Conservation (phyloP, 805 yeast species). For the Myxozyma mucilagina region DNA sequence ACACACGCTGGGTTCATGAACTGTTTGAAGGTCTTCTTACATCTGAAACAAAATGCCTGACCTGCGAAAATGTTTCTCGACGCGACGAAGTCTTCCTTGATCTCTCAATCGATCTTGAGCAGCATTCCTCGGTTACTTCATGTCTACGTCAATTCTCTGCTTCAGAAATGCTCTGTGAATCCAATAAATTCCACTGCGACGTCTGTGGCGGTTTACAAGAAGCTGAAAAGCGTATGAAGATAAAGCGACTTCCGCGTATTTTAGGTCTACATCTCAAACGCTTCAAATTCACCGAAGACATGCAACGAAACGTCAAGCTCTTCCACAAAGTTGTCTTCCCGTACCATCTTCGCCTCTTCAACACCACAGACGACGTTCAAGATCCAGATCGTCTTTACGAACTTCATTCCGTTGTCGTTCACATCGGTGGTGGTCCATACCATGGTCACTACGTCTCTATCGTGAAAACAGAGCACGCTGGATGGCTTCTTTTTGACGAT, state of each 20-base stretch:
- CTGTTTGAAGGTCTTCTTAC: conserved; percentile 84
- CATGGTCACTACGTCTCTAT: conserved; percentile 95
- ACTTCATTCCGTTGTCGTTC: conserved; percentile 85
- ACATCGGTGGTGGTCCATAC: conserved; percentile 96
- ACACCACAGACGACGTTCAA: conserved; percentile 58
- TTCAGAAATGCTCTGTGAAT: conserved; percentile 79
- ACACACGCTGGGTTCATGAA: conserved; percentile 55
- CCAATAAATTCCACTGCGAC: conserved; percentile 92
- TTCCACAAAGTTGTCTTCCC: conserved; percentile 86
- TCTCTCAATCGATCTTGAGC: conserved; percentile 79
- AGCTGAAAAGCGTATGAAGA: conserved; percentile 85
- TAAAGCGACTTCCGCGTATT: conserved; percentile 76
- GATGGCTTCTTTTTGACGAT: conserved; percentile 94
- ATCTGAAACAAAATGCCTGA: conserved; percentile 84
- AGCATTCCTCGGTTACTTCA: conserved; percentile 68
- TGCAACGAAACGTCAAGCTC: conserved; percentile 79
- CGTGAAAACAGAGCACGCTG: conserved; percentile 71
- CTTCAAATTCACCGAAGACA: conserved; percentile 84
- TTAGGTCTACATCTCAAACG: conserved; percentile 85
- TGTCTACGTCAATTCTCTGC: conserved; percentile 81
- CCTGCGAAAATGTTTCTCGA: conserved; percentile 80
- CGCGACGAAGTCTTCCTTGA: conserved; percentile 87
- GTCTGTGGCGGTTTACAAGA: conserved; percentile 88
- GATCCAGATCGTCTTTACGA: conserved; percentile 70
- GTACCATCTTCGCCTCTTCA: conserved; percentile 62